Evolutionary conservation across 2,329 filamentous ascomycete genomes (phyloP).

Genomic region (Diaporthe ilicicola): DNA sequence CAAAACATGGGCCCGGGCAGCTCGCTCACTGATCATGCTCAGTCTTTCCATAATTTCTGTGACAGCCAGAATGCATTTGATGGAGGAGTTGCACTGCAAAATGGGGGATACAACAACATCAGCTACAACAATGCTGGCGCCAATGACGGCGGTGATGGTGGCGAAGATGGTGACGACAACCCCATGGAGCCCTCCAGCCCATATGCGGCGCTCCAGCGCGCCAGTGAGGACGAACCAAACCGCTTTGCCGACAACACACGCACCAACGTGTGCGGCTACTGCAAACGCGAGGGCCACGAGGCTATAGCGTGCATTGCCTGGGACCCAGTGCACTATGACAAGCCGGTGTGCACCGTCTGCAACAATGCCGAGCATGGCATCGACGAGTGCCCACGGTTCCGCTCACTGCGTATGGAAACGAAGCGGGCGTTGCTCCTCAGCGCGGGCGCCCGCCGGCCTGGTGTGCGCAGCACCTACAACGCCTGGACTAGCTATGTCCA

Average conservation of each 20-base stretch:
- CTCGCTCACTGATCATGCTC: background rate
- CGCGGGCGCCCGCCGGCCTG: constrained; percentile 7
- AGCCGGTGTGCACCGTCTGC: constrained; percentile 21
- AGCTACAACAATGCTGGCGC: background rate
- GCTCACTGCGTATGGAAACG: background rate
- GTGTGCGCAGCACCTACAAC: constrained; percentile 22
- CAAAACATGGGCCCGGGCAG: background rate
- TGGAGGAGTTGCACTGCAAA: background rate
- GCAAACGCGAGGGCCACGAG: constrained; percentile 21
- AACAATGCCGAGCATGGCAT: constrained; percentile 17
- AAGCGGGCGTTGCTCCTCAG: constrained; percentile 9
- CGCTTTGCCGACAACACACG: constrained; percentile 15
- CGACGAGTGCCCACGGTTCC: constrained; percentile 24
- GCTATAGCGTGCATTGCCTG: constrained; percentile 15
- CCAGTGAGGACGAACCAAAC: background rate
- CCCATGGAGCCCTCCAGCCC: background rate
- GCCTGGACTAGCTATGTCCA: constrained; percentile 6
- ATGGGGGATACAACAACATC: background rate
- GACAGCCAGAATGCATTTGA: background rate
- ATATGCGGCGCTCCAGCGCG: background rate
- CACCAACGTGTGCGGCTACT: constrained; percentile 23
- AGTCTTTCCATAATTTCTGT: background rate
- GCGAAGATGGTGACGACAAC: background rate
- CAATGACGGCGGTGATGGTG: background rate
- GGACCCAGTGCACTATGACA: constrained; percentile 17